A percentile compares a stretch with the other conserved stretches of the same genome.
Conservation (phyloP, 2,329 filamentous ascomycete genomes). For the Epichloe aotearoae region DNA sequence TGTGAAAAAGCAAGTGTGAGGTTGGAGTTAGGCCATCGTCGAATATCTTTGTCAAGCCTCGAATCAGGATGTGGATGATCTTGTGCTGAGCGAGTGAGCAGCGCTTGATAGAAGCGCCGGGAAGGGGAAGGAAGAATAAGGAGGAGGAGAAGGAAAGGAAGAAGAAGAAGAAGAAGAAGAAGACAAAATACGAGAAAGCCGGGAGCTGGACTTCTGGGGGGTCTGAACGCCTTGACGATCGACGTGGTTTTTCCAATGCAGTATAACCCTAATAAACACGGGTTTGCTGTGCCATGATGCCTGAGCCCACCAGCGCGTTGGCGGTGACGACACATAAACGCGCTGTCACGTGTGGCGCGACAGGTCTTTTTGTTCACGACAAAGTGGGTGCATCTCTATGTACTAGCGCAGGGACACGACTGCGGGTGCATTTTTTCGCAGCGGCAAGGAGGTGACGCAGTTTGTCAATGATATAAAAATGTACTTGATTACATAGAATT, state of each 20-base stretch:
- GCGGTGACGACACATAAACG: slow-evolving; percentile 7
- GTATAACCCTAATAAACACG: too few species aligned
- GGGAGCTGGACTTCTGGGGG: background rate
- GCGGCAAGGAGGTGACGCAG: background rate
- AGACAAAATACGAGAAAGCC: background rate
- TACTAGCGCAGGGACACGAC: background rate
- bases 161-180: background rate
- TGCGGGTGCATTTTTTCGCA: too few species aligned
- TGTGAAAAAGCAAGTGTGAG: background rate
- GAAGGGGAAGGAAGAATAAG: background rate
- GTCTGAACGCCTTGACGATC: too few species aligned
- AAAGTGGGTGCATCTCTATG: background rate
- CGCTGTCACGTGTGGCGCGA: slow-evolving; percentile 13
- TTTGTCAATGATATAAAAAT: background rate
- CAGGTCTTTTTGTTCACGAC: background rate
- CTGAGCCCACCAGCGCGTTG: background rate
- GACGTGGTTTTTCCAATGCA: too few species aligned
- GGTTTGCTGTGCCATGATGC: background rate
- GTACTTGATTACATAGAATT: too few species aligned
- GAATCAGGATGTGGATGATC: background rate
- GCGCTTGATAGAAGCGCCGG: background rate
- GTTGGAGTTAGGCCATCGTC: background rate
- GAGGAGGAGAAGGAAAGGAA: background rate
- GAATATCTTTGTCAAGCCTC: background rate
- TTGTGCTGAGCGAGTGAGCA: background rate